phyloP scores from a whole-genome alignment of 2,329 filamentous ascomycete species.

The Cladosporium sp. region DNA sequence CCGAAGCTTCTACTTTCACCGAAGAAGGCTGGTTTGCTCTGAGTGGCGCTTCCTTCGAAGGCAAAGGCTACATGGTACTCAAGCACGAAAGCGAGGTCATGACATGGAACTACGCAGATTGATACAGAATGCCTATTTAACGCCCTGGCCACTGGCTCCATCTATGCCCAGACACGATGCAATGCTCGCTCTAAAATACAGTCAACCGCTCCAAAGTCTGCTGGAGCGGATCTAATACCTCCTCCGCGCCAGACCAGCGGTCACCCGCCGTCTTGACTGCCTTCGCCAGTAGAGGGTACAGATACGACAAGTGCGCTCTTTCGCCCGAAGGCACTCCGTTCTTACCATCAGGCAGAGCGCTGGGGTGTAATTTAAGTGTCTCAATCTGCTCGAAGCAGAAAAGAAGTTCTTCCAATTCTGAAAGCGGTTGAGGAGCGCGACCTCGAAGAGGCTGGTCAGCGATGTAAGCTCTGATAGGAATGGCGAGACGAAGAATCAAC shows the following conservation, averaged over 20 bases:
- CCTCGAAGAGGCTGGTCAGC: constrained; percentile 88
- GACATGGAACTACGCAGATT: constrained; percentile 33
- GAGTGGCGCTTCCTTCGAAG: constrained; percentile 26
- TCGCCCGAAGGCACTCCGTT: constrained; percentile 22
- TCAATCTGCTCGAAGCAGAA: constrained; percentile 66
- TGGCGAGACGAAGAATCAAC: constrained; percentile 73
- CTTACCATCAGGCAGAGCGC: constrained; percentile 25
- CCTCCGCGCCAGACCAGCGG: constrained; percentile 56
- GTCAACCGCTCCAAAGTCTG: constrained; percentile 33
- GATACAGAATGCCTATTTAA: constrained; percentile 11
- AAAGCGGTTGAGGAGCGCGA: constrained; percentile 79
- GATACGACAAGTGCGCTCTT: constrained; percentile 70
- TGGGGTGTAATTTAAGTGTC: constrained; percentile 63
- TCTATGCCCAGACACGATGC: neutral
- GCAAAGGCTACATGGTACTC: constrained; percentile 28
- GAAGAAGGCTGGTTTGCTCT: constrained; percentile 31
- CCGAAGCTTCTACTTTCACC: constrained; percentile 3
- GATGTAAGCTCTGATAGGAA: constrained; percentile 79
- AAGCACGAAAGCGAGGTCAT: constrained; percentile 22
- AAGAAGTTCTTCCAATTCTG: constrained; percentile 72
- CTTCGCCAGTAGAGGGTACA: constrained; percentile 73
- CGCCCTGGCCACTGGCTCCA: neutral
- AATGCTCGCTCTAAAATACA: neutral
- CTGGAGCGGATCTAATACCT: constrained; percentile 36
- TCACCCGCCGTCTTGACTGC: constrained; percentile 59